phyloP scores from a whole-genome alignment of 2,329 filamentous ascomycete species.

The Aspergillus aculeatinus region DNA sequence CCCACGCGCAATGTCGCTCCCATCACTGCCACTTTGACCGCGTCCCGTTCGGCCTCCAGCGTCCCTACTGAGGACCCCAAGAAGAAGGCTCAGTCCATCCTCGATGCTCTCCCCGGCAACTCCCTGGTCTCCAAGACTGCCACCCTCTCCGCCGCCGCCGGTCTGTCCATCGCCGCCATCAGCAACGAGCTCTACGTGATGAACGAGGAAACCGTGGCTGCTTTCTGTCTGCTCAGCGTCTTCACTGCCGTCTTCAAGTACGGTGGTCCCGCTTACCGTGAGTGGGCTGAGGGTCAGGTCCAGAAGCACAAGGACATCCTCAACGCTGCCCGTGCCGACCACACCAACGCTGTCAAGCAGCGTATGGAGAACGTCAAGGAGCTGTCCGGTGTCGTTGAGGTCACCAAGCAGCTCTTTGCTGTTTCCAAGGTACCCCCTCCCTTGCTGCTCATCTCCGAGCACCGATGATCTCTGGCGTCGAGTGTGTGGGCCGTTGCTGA shows the following conservation, averaged over 20 bases:
- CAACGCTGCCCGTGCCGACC: slow-evolving; percentile 89
- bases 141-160: slow-evolving; percentile 89
- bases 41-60: slow-evolving; percentile 70
- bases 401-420: slow-evolving; percentile 95
- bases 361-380: slow-evolving; percentile 94
- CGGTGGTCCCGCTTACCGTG: slow-evolving; percentile 84
- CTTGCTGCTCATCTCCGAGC: neutral
- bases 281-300: slow-evolving; percentile 87
- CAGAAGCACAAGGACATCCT: slow-evolving; percentile 93
- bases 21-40: slow-evolving; percentile 66
- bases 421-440: slow-evolving; percentile 83
- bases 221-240: slow-evolving; percentile 86
- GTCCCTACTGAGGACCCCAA: slow-evolving; percentile 86
- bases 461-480: neutral
- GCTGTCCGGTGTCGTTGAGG: slow-evolving; percentile 88
- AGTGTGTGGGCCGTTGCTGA: slow-evolving; percentile 8
- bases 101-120: slow-evolving; percentile 90
- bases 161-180: slow-evolving; percentile 88
- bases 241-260: slow-evolving; percentile 93
- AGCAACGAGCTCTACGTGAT: slow-evolving; percentile 99
- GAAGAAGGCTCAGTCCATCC: slow-evolving; percentile 93
- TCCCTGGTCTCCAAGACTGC: slow-evolving; percentile 93
- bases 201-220: slow-evolving; percentile 97
- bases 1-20: slow-evolving; percentile 73
- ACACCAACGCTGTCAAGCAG: slow-evolving; percentile 91